Conservation (phyloP, 1,139 yeast species). For the Suhomyces ambrosiae region DNA sequence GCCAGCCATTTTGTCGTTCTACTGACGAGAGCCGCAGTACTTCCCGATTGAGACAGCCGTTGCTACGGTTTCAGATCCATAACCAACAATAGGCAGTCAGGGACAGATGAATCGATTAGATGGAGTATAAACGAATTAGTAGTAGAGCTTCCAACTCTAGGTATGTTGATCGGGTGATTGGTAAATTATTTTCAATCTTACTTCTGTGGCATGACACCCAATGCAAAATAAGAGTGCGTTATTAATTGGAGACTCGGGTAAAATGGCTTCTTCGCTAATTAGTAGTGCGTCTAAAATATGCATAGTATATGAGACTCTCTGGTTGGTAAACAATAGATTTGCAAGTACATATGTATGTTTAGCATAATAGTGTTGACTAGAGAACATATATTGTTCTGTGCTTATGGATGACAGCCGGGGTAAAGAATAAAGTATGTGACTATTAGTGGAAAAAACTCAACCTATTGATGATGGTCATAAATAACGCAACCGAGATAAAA, state of each 20-base stretch:
- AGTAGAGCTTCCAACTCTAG: too few species aligned
- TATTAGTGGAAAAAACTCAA: too few species aligned
- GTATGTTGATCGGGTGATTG: too few species aligned
- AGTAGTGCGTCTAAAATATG: background rate
- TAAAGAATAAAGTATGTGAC: too few species aligned
- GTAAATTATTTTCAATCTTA: too few species aligned
- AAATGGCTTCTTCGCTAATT: background rate
- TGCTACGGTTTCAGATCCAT: background rate
- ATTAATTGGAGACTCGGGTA: too few species aligned
- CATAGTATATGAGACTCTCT: background rate
- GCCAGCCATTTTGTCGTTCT: slow-evolving; percentile 11
- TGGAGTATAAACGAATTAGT: too few species aligned
- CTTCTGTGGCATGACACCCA: too few species aligned
- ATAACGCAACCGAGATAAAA: too few species aligned
- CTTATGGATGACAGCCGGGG: background rate
- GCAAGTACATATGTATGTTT: slow-evolving; percentile 1
- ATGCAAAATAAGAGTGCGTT: too few species aligned
- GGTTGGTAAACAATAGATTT: background rate
- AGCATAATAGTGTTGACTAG: background rate
- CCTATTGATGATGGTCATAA: background rate
- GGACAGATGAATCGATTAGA: background rate
- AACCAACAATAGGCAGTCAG: background rate
- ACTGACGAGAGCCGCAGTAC: slow-evolving; percentile 7
- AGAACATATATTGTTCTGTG: background rate
- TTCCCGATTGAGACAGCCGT: slow-evolving; percentile 4